These are phyloP conservation scores for Cornus suecica DNA, from an alignment of 148 eudicot genomes.

Conservation along the genomic window DNA sequence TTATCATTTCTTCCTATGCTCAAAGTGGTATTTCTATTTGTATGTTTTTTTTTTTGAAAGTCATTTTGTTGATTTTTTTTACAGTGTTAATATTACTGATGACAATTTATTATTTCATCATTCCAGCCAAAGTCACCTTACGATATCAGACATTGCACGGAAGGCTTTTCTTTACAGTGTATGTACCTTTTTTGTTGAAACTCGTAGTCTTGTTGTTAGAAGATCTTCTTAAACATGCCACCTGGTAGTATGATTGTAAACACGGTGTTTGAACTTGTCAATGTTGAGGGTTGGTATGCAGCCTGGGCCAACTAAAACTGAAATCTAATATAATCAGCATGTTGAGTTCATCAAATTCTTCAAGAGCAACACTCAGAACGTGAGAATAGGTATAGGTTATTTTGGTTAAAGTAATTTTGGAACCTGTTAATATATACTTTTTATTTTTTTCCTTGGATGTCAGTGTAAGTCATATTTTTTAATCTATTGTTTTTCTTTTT, in stretches of 20 bases:
- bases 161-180: constrained; percentile 98
- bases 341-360: not conserved
- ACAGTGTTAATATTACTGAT: not conserved
- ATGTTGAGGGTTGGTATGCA: not conserved
- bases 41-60: not conserved
- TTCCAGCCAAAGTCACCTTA: constrained; percentile 82
- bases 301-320: not conserved
- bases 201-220: not conserved
- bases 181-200: constrained; percentile 27
- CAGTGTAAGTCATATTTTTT: too few relatives aligned
- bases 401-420: not conserved
- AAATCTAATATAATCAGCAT: not conserved
- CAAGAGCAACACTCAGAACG: not conserved
- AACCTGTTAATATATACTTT: not conserved
- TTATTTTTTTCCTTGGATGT: too few relatives aligned
- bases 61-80: not conserved
- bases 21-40: not conserved
- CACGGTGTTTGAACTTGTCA: too few relatives aligned
- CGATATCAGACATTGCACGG: constrained; percentile 90
- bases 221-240: not conserved
- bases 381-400: not conserved
- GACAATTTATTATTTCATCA: constrained; percentile 1
- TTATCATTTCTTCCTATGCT: not conserved
- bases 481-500: too few relatives aligned
- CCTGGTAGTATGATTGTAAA: not conserved